Evolutionary conservation across 2,329 filamentous ascomycete genomes (phyloP).

Genomic region (Nothophoma quercina): DNA sequence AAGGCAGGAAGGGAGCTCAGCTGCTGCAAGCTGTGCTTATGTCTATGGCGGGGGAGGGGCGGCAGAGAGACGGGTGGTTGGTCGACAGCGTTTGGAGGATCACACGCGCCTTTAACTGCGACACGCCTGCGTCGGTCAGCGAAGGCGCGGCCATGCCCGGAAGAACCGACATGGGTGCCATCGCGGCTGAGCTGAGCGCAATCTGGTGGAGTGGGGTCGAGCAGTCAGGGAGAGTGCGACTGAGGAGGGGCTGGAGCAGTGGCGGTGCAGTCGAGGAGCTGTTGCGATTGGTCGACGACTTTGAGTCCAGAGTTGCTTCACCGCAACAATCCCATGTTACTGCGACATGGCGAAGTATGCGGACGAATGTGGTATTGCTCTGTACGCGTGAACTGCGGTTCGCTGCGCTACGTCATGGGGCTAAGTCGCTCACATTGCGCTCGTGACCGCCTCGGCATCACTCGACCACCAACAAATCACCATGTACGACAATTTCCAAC

Average conservation of each 20-base stretch:
- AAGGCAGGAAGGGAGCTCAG: slow-evolving; percentile 14
- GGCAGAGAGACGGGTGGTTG: slow-evolving; percentile 20
- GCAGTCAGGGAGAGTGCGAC: slow-evolving; percentile 5
- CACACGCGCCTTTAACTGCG: slow-evolving; percentile 32
- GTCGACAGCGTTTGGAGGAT: slow-evolving; percentile 26
- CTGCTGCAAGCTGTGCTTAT: slow-evolving; percentile 17
- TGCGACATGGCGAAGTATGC: not conserved
- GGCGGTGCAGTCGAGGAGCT: slow-evolving; percentile 6
- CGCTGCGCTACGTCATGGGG: slow-evolving; percentile 8
- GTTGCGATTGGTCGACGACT: not conserved
- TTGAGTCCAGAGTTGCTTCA: not conserved
- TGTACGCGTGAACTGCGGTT: not conserved
- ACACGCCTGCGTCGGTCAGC: slow-evolving; percentile 20
- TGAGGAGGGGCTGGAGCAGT: slow-evolving; percentile 8
- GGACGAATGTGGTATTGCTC: not conserved
- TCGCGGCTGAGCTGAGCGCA: slow-evolving; percentile 29
- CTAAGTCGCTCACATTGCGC: no score
- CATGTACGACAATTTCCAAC: not conserved
- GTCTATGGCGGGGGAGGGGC: slow-evolving; percentile 33
- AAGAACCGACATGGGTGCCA: slow-evolving; percentile 19
- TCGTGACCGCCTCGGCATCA: not conserved
- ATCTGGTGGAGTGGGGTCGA: slow-evolving; percentile 10
- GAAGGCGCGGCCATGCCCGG: slow-evolving; percentile 10
- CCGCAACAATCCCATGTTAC: not conserved
- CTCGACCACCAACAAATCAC: not conserved